Conservation (phyloP, 495 filamentous ascomycete species). For the Chaetomium fimeti region DNA sequence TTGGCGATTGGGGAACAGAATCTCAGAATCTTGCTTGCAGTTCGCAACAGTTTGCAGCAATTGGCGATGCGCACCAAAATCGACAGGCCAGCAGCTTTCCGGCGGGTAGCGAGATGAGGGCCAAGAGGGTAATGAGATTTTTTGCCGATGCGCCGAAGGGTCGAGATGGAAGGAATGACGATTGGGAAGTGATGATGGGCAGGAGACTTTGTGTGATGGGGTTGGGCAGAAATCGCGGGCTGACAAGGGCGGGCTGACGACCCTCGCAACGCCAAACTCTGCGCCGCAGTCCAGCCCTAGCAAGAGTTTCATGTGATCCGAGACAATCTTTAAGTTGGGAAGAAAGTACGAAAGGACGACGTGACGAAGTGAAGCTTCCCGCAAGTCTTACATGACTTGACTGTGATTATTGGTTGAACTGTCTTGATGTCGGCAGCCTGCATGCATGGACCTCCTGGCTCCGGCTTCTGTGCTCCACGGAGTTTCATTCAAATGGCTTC, state of each 20-base stretch:
- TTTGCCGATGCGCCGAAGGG: not conserved
- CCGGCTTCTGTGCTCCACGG: not conserved
- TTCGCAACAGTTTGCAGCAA: slow-evolving; percentile 6
- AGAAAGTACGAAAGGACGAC: not conserved
- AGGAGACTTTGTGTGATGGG: not conserved
- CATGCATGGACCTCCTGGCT: not conserved
- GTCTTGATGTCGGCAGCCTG: slow-evolving; percentile 3
- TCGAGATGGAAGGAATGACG: not conserved
- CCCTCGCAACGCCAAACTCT: not conserved
- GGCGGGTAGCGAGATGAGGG: slow-evolving; percentile 2
- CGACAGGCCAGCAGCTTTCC: not conserved
- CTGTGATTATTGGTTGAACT: not conserved
- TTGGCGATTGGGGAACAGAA: slow-evolving; percentile 2
- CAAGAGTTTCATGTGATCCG: slow-evolving; percentile 4
- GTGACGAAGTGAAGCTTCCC: not conserved
- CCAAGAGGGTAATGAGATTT: not conserved
- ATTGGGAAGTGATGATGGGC: not conserved
- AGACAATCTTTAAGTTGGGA: not conserved
- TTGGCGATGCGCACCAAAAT: slow-evolving; percentile 2
- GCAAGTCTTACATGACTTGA: not conserved
- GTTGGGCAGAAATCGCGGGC: slow-evolving; percentile 6
- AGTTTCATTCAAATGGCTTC: not conserved
- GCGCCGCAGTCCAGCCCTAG: slow-evolving; percentile 10
- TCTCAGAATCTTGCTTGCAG: not conserved
- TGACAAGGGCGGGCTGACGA: not conserved